Evolutionary conservation across 192 early-diverging fungal genomes (phyloP), one percentile per base, ranked within the genome.

Genomic region (Spinellus fusiger): DNA sequence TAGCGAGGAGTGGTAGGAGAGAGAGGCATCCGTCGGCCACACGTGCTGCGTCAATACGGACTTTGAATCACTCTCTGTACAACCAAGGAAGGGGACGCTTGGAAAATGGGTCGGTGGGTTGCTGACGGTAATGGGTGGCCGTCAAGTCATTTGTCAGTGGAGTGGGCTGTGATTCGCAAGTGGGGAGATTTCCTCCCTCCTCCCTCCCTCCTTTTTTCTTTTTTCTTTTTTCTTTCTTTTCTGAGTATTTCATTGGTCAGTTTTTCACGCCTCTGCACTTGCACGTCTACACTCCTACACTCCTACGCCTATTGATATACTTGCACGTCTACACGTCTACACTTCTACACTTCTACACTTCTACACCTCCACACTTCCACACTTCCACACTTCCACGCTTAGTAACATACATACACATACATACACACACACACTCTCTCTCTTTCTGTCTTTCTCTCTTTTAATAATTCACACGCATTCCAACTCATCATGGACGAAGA

Each of bases 401-500:
- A 26, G 49, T 0, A 26, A 16, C 32, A 37, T 37, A 37, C 35
- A 37, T 37, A 37, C 13, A 37, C 35, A 37, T 37, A 37, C 13
- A 37, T 37, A 37, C 13, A 37, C 13, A 37, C 13, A 37, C 35
- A 37, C 13, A 37, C 13, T 9, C 35, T 49, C 29, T 49, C 32
- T 61, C 25, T 61, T 61, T 46, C 6, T 18, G 20, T 44, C 28
- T 40, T 28, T 26, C 22, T 32, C 47, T 15, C 26, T 12, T n/a
- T 35, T 31, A 49, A 23, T 26, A 54, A n/a, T n/a, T n/a, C n/a
- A n/a, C n/a, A n/a, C n/a, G n/a, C n/a, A n/a, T n/a, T n/a, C n/a
- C n/a, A n/a, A n/a, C n/a, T 35, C 46, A 73, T 29, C 40, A 80
- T 77, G 76, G 73, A 77, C 66, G 76, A 80, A 53, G 75, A 74